These are phyloP conservation scores for Powellomyces hirtus DNA, from an alignment of 192 early-diverging fungal species.

Conservation along the genomic window DNA sequence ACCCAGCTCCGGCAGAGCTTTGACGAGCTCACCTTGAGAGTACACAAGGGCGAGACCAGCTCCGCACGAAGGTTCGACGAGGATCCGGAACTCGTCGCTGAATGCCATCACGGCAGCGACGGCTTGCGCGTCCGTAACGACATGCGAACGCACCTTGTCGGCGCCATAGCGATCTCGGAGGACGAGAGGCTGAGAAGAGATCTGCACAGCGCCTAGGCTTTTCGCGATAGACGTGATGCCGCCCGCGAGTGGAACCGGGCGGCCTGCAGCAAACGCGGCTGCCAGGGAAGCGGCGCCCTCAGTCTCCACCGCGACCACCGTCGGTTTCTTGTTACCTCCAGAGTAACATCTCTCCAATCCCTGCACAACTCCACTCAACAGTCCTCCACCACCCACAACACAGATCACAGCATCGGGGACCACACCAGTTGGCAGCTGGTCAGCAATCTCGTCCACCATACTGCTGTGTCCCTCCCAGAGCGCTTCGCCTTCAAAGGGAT, in stretches of 20 bases:
- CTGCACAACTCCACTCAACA: slow-evolving; percentile 30
- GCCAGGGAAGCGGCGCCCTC: slow-evolving; percentile 26
- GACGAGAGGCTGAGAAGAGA: slow-evolving; percentile 16
- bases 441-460: slow-evolving; percentile 27
- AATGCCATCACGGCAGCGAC: slow-evolving; percentile 25
- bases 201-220: slow-evolving; percentile 32
- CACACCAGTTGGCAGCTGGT: slow-evolving; percentile 10
- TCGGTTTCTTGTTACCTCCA: neutral
- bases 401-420: slow-evolving; percentile 37
- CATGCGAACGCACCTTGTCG: slow-evolving; percentile 5
- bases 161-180: slow-evolving; percentile 14
- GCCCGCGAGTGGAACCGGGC: neutral
- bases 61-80: slow-evolving; percentile 43
- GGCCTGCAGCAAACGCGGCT: neutral
- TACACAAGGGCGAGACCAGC: slow-evolving; percentile 22
- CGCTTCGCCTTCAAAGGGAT: slow-evolving; percentile 37
- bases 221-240: slow-evolving; percentile 37
- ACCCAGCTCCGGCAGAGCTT: slow-evolving; percentile 18
- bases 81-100: slow-evolving; percentile 23
- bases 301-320: slow-evolving; percentile 37
- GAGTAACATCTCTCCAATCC: slow-evolving; percentile 19
- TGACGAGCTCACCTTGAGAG: neutral
- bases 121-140: slow-evolving; percentile 35
- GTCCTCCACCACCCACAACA: slow-evolving; percentile 42
- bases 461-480: slow-evolving; percentile 38